phyloP scores from a whole-genome alignment of 371 early-diverging fungal genomes.

The Massospora cicadina region DNA sequence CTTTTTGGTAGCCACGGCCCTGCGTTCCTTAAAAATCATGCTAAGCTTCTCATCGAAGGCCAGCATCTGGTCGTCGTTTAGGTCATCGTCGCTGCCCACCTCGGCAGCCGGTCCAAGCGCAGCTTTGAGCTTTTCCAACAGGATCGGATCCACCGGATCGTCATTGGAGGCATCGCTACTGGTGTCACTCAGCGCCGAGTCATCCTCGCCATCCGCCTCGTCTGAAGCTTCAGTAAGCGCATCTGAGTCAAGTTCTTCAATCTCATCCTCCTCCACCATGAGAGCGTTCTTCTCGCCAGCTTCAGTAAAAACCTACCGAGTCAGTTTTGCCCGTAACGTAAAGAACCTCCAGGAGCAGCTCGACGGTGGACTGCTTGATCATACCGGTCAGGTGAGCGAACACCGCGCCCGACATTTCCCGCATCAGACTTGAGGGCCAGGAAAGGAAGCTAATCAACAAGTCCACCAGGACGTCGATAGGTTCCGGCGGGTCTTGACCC shows the following conservation, averaged over 20 bases:
- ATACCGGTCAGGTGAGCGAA: slow-evolving; percentile 63
- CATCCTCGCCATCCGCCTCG: slow-evolving; percentile 23
- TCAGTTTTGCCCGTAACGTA: not conserved
- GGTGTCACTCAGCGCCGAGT: slow-evolving; percentile 21
- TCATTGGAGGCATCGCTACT: slow-evolving; percentile 19
- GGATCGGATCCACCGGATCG: slow-evolving; percentile 14
- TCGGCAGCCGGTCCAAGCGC: slow-evolving; percentile 23
- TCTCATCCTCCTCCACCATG: slow-evolving; percentile 28
- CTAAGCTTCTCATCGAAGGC: slow-evolving; percentile 79
- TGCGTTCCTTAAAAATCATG: slow-evolving; percentile 72
- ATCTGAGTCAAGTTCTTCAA: slow-evolving; percentile 28
- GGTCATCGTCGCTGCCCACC: slow-evolving; percentile 39
- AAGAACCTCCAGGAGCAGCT: slow-evolving; percentile 50
- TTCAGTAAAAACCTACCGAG: slow-evolving; percentile 25
- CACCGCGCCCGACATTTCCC: slow-evolving; percentile 55
- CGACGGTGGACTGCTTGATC: slow-evolving; percentile 52
- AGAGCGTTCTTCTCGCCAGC: slow-evolving; percentile 27
- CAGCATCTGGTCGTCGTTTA: slow-evolving; percentile 83
- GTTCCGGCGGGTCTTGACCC: slow-evolving; percentile 42
- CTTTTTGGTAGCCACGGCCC: slow-evolving; percentile 41
- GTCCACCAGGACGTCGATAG: slow-evolving; percentile 82
- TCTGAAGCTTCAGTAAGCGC: slow-evolving; percentile 25
- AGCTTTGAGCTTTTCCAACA: slow-evolving; percentile 25
- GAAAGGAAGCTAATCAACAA: slow-evolving; percentile 74
- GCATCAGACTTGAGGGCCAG: slow-evolving; percentile 55